Base-by-base conservation (phyloP, 106 monocot genomes). In the Amphibolis antarctica region DNA sequence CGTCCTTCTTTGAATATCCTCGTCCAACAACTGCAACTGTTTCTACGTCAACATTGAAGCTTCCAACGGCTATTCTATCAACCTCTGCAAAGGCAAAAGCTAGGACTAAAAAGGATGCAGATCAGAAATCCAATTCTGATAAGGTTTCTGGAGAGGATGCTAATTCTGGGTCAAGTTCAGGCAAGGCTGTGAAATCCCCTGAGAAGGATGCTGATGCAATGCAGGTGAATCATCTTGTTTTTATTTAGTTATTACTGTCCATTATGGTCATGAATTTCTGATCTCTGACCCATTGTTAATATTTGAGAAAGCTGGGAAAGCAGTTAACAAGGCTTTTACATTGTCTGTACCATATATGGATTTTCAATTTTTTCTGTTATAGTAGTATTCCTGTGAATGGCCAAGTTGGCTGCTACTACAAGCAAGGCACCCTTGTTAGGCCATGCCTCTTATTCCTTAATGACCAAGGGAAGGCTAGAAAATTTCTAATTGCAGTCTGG, bases 1-100 rank as follows among this genome's bases (percentile, higher is more conserved):
- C 98, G 48, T 85, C 91, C n/a, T 70, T 99, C 0, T 99, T 91
- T 69, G 98, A 91, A 52, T 99, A 99, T 67, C 98, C 91, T 54
- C 86, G 76, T 10, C 75, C 81, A 3, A 85, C 79, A 7, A 77
- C 80, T 13, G 79, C 91, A 60, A 82, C 86, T 23, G 70, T 91
- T 45, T 74, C 98, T 11, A 71, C 85, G 55, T 83, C 84, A 31
- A 60, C 87, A 42, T 75, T 83, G 17, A 88, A 85, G 72, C 76
- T 91, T 42, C 91, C 98, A 14, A 87, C 91, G 55, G 98, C 91
- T 44, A 80, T 99, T 55, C 67, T 99, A 42, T 99, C 98, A 22
- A 92, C 91, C 29, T 80, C 87, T 27, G 98, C 91, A 28, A 99
- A 99, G 72, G 85, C 91, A 49, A 91, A 85, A 71, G 74, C 82